A percentile compares a stretch with the other conserved stretches of the same genome.
Conservation (phyloP, 1,284 basidiomycete genomes). For the Rugosomyces carneus region DNA sequence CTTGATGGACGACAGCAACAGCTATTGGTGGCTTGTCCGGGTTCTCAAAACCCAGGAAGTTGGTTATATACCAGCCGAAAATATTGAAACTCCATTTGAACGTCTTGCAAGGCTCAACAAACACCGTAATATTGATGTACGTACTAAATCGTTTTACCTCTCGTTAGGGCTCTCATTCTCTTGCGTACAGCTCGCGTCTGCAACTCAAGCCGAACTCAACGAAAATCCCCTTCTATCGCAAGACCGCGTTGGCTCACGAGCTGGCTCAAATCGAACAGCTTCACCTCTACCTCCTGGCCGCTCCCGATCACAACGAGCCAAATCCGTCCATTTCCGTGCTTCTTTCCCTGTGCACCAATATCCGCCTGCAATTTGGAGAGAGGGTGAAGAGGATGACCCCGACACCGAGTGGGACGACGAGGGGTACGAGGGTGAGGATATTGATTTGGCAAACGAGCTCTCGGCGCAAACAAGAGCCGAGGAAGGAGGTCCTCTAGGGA, state of each 20-base stretch:
- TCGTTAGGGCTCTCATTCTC: background rate
- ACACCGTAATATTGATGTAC: slow-evolving; percentile 93
- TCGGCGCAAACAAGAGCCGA: slow-evolving; percentile 29
- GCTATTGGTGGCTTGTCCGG: slow-evolving; percentile 97
- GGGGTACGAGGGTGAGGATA: slow-evolving; percentile 65
- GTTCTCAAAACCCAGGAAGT: slow-evolving; percentile 97
- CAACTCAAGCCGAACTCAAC: slow-evolving; percentile 64
- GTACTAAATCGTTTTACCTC: slow-evolving; percentile 25
- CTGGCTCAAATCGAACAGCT: slow-evolving; percentile 39
- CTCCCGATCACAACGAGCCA: slow-evolving; percentile 21
- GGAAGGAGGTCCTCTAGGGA: slow-evolving; percentile 27
- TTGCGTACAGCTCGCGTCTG: slow-evolving; percentile 55
- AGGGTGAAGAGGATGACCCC: slow-evolving; percentile 73
- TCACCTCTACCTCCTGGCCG: slow-evolving; percentile 30
- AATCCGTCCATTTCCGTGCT: slow-evolving; percentile 54
- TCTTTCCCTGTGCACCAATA: slow-evolving; percentile 61
- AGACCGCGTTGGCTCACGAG: slow-evolving; percentile 45
- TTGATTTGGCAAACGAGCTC: slow-evolving; percentile 51
- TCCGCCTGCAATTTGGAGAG: slow-evolving; percentile 75
- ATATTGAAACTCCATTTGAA: slow-evolving; percentile 98
- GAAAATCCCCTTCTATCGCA: slow-evolving; percentile 42
- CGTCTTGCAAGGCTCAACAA: slow-evolving; percentile 94
- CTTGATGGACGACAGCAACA: slow-evolving; percentile 93
- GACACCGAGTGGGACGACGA: slow-evolving; percentile 72
- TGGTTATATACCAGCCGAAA: slow-evolving; percentile 99